Evolutionary conservation across 371 early-diverging fungal genomes (phyloP).

Genomic region (Lichtheimia ramosa): DNA sequence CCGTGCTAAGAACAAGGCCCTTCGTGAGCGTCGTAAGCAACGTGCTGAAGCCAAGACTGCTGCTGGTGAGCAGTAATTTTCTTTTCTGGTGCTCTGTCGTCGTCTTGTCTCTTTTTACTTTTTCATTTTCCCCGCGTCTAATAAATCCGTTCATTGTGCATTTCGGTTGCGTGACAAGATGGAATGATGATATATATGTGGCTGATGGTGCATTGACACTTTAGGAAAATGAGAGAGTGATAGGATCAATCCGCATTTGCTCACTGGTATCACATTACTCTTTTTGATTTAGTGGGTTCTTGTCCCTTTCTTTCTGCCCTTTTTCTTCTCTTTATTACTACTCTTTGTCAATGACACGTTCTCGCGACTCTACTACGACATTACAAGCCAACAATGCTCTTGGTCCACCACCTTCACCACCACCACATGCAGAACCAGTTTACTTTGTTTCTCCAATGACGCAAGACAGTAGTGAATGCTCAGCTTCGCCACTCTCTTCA

Average conservation of each 20-base stretch:
- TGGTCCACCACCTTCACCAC: background rate
- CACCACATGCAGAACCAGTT: background rate
- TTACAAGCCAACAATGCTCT: background rate
- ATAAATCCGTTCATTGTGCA: constrained; percentile 7
- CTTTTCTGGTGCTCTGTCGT: constrained; percentile 1
- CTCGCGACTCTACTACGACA: background rate
- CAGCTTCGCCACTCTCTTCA: background rate
- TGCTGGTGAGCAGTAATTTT: constrained; percentile 35
- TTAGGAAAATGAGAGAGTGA: background rate
- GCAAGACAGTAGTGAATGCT: background rate
- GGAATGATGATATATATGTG: background rate
- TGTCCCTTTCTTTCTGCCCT: background rate
- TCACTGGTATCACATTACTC: background rate
- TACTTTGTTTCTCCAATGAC: constrained; percentile 2
- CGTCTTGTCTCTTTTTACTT: constrained; percentile 1
- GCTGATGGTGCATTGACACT: background rate
- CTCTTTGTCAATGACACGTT: background rate
- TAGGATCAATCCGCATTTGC: background rate
- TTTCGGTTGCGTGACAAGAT: background rate
- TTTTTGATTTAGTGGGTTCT: constrained; percentile 1
- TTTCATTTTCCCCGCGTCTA: background rate
- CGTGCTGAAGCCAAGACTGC: constrained; percentile 85
- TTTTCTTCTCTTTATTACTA: background rate
- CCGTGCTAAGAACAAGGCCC: constrained; percentile 94
- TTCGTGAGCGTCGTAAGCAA: constrained; percentile 89